Base-by-base conservation (phyloP, 2,329 filamentous ascomycete species). In the Aspergillus floridensis region DNA sequence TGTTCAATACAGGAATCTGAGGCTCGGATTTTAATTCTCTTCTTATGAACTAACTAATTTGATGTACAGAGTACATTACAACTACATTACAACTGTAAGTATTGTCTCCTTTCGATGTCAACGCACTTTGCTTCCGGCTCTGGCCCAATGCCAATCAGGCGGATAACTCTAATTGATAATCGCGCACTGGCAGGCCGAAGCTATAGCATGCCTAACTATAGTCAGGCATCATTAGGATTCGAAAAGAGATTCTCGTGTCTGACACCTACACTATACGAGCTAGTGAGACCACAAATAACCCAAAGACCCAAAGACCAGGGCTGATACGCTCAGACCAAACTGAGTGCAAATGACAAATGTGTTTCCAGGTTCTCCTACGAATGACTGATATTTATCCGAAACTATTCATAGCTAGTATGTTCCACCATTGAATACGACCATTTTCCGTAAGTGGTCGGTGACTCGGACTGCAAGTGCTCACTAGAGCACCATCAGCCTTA, bases 401-500 rank as follows among this genome's bases (percentile, higher is more conserved):
- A 44, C 14, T 16, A 44, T 44, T 29, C 7, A 55, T 22, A 24
- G 53, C 19, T n/a, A 48, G 51, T 16, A 44, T 12, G 53, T 55
- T 29, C 41, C 53, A 48, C 53, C 32, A n/a, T 47, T 31, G 16
- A 19, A 55, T 55, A 55, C n/a, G 41, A 48, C 29, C 48, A 31
- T 47, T 32, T 41, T 31, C 32, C 41, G 41, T 35, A 19, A 38
- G 29, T 54, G 49, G 49, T 31, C 48, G n/a, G 44, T 50, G 53
- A 35, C 38, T 44, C 16, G 12, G 38, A 16, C 12, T 5, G 38
- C 2, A 44, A 19, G 38, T 16, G 38, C n/a, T 16, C 26, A 29
- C 26, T 29, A 29, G 38, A 5, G 16, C 38, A 49, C 48, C 49
- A 48, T 19, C 59, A 58, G 53, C 53, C 49, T 53, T 38, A 51